Base-by-base conservation (phyloP, 2,329 filamentous ascomycete genomes). In the Fusarium chlamydosporum region DNA sequence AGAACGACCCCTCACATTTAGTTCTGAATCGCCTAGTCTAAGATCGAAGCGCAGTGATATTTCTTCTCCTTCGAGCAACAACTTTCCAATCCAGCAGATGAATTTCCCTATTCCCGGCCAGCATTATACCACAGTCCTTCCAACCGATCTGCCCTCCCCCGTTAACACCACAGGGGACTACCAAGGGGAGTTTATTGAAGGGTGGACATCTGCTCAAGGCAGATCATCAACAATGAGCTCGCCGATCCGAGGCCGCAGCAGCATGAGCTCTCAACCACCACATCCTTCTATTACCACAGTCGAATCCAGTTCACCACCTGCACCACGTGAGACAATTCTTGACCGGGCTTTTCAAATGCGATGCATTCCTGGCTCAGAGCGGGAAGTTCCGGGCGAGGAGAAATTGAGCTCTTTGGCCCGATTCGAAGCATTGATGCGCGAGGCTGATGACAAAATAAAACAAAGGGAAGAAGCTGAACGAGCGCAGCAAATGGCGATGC, bases 341-440 rank as follows among this genome's bases (percentile, higher is more conserved):
- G 89, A 91, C 74, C 80, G 89, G 38, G 89, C 89, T 0, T 91
- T 91, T 71, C 87, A 89, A 70, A 78, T 91, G 78, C 82, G 86
- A 10, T 87, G 81, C 59, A 89, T 91, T 34, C 88, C 88, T 16
- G 88, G 88, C 7, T 86, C 86, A 4, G 87, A 88, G 12, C 78
- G 79, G 9, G 81, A 85, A 50, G 70, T 82, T 3, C 83, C 84
- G 1, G 88, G 88, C 6, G 87, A 89, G 64, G 87, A 89, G 68
- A 89, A 89, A 61, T 79, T 90, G 16, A 90, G 85, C 68, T 91
- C 88, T 1, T 81, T 91, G 33, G 89, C 88, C 11, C 83, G 87
- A 23, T 91, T 91, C 55, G 89, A 91, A 54, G 88, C 88, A 4
- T 76, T 91, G 42, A 91, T 91, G 89, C 81, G 83, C 23, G 86